phyloP scores from a whole-genome alignment of 2,329 filamentous ascomycete genomes.

The Biscogniauxia marginata region DNA sequence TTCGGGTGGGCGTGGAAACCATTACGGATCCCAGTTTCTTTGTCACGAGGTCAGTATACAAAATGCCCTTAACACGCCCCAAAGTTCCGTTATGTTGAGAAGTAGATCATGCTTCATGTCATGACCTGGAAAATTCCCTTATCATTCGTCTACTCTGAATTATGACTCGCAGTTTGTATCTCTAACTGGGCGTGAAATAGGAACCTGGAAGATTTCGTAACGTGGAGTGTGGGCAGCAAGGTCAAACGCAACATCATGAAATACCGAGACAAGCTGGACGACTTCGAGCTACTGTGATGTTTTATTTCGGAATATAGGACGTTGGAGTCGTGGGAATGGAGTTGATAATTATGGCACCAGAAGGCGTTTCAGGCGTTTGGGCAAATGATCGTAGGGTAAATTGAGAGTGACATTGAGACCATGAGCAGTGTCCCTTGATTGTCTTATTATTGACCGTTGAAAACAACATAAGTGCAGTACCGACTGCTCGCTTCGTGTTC shows the following conservation, averaged over 20 bases:
- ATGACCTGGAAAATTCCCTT: too few relatives aligned
- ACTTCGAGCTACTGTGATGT: conserved; percentile 79
- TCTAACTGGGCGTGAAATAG: neutral
- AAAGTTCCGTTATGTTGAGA: too few relatives aligned
- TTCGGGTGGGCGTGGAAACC: conserved; percentile 85
- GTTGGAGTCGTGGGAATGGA: neutral
- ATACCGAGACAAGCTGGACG: conserved; percentile 91
- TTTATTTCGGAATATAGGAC: neutral
- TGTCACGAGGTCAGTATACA: conserved; percentile 60
- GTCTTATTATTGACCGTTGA: neutral
- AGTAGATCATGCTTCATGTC: too few relatives aligned
- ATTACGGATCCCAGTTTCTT: conserved; percentile 88
- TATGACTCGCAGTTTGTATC: too few relatives aligned
- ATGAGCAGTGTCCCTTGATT: neutral
- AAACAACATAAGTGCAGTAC: too few relatives aligned
- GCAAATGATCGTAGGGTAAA: neutral
- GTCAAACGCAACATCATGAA: conserved; percentile 95
- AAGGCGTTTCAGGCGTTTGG: conserved; percentile 24
- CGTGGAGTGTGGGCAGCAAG: conserved; percentile 95
- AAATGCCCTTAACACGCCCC: too few relatives aligned
- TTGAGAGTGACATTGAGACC: neutral
- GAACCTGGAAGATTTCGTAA: conserved; percentile 92
- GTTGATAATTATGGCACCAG: conserved; percentile 4
- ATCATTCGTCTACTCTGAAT: too few relatives aligned
- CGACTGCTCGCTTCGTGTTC: too few relatives aligned